A percentile compares a stretch with the other conserved stretches of the same genome.
These are phyloP conservation scores for Aurantiochytrium sp. DNA, from an alignment of 108 stramenopile genomes.

Conservation along the genomic window DNA sequence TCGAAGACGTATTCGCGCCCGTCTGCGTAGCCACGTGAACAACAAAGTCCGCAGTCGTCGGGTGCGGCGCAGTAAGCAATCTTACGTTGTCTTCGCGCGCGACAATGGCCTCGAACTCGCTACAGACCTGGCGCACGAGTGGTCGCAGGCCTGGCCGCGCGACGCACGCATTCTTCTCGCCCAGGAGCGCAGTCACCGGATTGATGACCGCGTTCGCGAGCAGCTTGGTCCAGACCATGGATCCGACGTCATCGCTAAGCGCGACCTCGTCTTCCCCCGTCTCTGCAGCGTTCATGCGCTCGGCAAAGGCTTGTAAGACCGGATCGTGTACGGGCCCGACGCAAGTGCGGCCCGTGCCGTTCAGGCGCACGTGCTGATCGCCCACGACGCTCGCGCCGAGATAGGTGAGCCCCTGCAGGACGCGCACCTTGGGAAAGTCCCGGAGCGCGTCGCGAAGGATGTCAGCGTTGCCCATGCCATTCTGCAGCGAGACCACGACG, in stretches of 20 bases:
- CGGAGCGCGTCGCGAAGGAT: not conserved
- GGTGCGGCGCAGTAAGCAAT: not conserved
- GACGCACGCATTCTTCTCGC: not conserved
- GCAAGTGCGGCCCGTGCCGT: not conserved
- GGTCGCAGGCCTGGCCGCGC: not conserved
- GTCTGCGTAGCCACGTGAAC: not conserved
- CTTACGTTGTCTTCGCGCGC: not conserved
- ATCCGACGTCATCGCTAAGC: not conserved
- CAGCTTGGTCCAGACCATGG: conserved; percentile 30
- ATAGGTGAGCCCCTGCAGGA: not conserved
- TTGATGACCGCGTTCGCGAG: conserved; percentile 16
- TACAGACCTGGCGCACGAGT: not conserved
- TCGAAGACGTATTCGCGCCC: not conserved
- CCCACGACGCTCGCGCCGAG: not conserved
- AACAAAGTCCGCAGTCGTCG: not conserved
- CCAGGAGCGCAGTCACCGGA: not conserved
- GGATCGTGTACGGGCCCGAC: not conserved
- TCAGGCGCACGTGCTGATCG: not conserved
- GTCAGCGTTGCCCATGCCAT: conserved; percentile 9
- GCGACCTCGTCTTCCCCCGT: not conserved
- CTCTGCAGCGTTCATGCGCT: not conserved
- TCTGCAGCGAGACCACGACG: not conserved
- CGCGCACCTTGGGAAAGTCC: not conserved
- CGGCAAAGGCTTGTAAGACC: not conserved
- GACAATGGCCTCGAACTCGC: not conserved